These are phyloP conservation scores for Mucor velutinosus DNA, from an alignment of 371 early-diverging fungal species.

Conservation along the genomic window DNA sequence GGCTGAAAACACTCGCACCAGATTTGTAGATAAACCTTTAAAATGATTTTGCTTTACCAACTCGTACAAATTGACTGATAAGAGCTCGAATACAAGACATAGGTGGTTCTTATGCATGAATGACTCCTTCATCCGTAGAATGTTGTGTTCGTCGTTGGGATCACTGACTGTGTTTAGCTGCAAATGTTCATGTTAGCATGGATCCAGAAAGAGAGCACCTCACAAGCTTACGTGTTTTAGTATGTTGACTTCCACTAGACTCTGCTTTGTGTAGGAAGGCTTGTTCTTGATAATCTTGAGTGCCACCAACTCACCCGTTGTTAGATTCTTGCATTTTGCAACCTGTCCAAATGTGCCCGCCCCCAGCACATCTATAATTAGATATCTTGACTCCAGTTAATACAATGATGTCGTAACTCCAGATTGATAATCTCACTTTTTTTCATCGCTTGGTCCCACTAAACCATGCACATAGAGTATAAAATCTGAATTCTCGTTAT, in stretches of 20 bases:
- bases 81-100: constrained; percentile 94
- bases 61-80: constrained; percentile 96
- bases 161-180: constrained; percentile 87
- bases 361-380: constrained; percentile 93
- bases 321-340: constrained; percentile 88
- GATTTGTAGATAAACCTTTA: constrained; percentile 87
- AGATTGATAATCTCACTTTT: neutral
- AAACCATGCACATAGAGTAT: constrained; percentile 91
- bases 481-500: constrained; percentile 92
- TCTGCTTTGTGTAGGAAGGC: constrained; percentile 94
- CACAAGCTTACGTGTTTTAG: constrained; percentile 70
- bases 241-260: constrained; percentile 94
- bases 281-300: constrained; percentile 98
- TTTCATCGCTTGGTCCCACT: constrained; percentile 31
- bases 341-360: constrained; percentile 99
- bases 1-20: constrained; percentile 86
- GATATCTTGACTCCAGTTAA: constrained; percentile 53
- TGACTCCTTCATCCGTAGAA: constrained; percentile 87
- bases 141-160: constrained; percentile 81
- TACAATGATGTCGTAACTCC: neutral
- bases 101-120: constrained; percentile 95
- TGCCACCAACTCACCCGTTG: constrained; percentile 86
- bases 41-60: constrained; percentile 96
- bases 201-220: neutral
- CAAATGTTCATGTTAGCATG: neutral